These are phyloP conservation scores for Daedalea quercina DNA, from an alignment of 768 basidiomycete genomes.

Conservation along the genomic window DNA sequence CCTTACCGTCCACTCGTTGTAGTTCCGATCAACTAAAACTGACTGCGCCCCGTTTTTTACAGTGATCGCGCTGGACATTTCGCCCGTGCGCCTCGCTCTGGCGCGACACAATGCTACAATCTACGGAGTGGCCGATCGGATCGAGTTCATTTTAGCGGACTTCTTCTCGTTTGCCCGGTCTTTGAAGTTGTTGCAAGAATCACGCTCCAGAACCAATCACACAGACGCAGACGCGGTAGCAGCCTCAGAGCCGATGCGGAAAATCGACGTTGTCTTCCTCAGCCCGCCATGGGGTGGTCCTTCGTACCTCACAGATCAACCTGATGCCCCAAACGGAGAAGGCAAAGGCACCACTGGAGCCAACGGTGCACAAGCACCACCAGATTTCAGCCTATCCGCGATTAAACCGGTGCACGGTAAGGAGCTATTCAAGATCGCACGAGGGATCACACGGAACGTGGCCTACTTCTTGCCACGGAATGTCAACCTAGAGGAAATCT, in stretches of 20 bases:
- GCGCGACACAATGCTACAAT: constrained; percentile 92
- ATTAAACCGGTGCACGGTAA: constrained; percentile 79
- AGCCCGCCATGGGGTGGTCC: constrained; percentile 98
- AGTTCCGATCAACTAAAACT: background rate
- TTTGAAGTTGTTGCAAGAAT: constrained; percentile 14
- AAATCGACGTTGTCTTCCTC: constrained; percentile 86
- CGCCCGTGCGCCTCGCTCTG: constrained; percentile 76
- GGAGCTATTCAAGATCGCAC: constrained; percentile 71
- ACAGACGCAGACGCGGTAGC: no score
- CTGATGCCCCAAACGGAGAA: background rate
- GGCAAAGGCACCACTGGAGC: constrained; percentile 3
- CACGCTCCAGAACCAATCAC: background rate
- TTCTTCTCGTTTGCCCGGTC: constrained; percentile 74
- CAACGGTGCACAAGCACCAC: constrained; percentile 26
- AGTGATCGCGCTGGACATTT: constrained; percentile 95
- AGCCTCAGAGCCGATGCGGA: constrained; percentile 35
- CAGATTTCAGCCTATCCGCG: constrained; percentile 60
- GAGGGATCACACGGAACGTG: constrained; percentile 70
- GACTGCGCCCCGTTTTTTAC: background rate
- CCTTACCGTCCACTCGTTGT: constrained; percentile 1
- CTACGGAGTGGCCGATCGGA: constrained; percentile 91
- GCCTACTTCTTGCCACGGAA: constrained; percentile 91
- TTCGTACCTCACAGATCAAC: constrained; percentile 42
- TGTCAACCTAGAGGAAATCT: constrained; percentile 64
- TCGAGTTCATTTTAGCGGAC: constrained; percentile 89